Base-by-base conservation (phyloP, 2,329 filamentous ascomycete species). In the Aspergillus ibericus region DNA sequence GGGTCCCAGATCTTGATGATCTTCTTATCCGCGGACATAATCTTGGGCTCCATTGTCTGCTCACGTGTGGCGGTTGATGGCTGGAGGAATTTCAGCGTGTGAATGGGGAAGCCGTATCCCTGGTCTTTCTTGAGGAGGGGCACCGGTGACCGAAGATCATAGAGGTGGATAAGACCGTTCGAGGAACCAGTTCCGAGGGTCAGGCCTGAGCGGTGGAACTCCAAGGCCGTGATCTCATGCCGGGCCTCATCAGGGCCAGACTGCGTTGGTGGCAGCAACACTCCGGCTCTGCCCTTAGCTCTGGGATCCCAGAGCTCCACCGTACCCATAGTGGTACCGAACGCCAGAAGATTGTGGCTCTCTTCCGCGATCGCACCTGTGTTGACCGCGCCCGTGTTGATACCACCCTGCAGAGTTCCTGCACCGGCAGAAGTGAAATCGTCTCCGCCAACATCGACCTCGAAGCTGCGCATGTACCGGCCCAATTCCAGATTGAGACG, bases 1-100 rank as follows among this genome's bases (percentile, higher is more conserved):
- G 91, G 87, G 68, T 97, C 92, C 92, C 93, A 99, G 47, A 99
- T 86, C 78, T 99, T 99, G 80, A 99, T 96, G 66, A 96, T 96
- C 63, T 91, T 86, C 78, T 96, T 96, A 77, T 99, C 96, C 7
- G 92, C 87, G 1, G 93, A 96, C 61, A 98, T 81, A 18, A 99
- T 88, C 77, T 96, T 97, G 5, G 83, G 81, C 36, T 86, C 83
- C 47, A 80, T 72, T 18, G 80, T 82, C 73, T 90, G 90, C 62
- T 92, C 88, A 48, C 90, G 87, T 0, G 88, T 90, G 12, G 85
- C 82, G 7, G 86, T 89, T 10, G 89, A 90, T 68, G 81, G 76
- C 10, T 81, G 79, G 42, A 89, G 79, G 73, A 87, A 89, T 59
- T 84, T 82, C 55, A 99, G 81, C 48, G 91, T 96, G 70, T 96